Evolutionary conservation across 345 rosid species (phyloP), one percentile per base, ranked within the genome.

Genomic region (Theobroma cacao): DNA sequence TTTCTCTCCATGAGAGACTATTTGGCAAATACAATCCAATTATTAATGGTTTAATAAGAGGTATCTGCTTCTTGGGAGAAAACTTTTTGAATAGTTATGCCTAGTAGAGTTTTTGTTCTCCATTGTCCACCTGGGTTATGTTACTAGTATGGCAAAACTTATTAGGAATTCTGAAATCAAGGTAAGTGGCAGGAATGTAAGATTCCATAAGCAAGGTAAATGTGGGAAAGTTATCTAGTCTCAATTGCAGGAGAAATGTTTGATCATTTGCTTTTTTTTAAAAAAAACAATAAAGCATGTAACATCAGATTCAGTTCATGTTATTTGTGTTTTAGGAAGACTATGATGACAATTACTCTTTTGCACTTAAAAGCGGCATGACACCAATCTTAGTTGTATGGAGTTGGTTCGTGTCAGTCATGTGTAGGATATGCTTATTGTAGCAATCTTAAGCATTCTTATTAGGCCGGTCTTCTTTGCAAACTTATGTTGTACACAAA

Each of bases 311-410:
- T 22, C 18, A n/a, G 33, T 66, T 67, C 2, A 22, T 22, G 30
- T 38, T 40, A 1, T 41, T 63, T 63, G 28, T 20, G 24, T 20
- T n/a, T 10, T 20, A 64, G 48, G 28, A 47, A 64, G 70, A 41
- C 72, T 11, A 41, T 67, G 50, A 22, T 71, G 75, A 59, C 43
- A 30, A n/a, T n/a, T n/a, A n/a, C n/a, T n/a, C n/a, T n/a, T n/a
- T n/a, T n/a, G n/a, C n/a, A n/a, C n/a, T n/a, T n/a, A n/a, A n/a
- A n/a, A n/a, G n/a, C n/a, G n/a, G 20, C 15, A 31, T 50, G 43
- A 50, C 20, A 50, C 61, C 50, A 12, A 12, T 71, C 7, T 20
- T 50, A 31, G 61, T 50, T 50, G 12, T 38, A 33, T 31, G 75
- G 55, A 50, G 61, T 52, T 71, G 9, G 7, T 71, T 50, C 48